Evolutionary conservation across 1,284 basidiomycete species (phyloP).

Genomic region (Apiotrichum gamsii): DNA sequence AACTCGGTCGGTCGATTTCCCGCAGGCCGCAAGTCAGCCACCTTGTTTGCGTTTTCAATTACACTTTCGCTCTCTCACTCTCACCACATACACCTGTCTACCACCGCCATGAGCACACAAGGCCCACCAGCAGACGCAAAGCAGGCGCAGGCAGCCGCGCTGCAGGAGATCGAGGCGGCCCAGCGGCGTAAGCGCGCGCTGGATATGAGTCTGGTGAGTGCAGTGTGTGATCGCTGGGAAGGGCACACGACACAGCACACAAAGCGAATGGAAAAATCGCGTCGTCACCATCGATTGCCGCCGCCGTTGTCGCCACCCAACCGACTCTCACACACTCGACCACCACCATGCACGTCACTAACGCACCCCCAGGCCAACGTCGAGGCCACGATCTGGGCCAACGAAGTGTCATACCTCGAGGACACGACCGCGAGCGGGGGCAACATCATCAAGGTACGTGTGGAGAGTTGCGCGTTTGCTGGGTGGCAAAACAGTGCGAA

Average conservation of each 20-base stretch:
- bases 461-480: no score
- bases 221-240: no score
- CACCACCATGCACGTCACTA: no score
- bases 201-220: slow-evolving; percentile 34
- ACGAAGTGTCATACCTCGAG: slow-evolving; percentile 50
- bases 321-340: neutral
- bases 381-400: slow-evolving; percentile 49
- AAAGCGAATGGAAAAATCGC: neutral
- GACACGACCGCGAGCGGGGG: slow-evolving; percentile 45
- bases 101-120: slow-evolving; percentile 39
- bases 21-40: no score
- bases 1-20: no score
- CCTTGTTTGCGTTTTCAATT: no score
- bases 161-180: slow-evolving; percentile 40
- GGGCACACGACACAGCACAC: no score
- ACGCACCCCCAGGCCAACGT: slow-evolving; percentile 48
- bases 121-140: slow-evolving; percentile 45
- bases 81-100: neutral
- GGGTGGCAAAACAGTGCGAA: neutral
- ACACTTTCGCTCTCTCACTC: neutral
- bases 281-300: neutral
- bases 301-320: neutral
- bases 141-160: slow-evolving; percentile 40
- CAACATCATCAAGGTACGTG: slow-evolving; percentile 47
- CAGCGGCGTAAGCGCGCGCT: slow-evolving; percentile 35